phyloP scores from a whole-genome alignment of 139 green algal genomes.

The Chlorella sp. region DNA sequence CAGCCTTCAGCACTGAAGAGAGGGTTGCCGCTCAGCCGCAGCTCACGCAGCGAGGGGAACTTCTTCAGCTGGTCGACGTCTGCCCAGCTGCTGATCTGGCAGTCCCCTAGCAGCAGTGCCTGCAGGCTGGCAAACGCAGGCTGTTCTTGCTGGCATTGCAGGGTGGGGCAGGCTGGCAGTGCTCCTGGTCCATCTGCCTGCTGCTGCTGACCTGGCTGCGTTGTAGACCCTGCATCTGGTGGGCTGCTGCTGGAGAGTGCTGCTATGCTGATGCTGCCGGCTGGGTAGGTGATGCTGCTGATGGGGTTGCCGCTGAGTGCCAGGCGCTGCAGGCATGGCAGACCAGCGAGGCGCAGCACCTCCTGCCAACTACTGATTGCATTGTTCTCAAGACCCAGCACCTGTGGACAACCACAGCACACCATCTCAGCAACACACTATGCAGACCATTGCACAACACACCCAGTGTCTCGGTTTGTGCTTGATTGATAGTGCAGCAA shows the following conservation, averaged over 20 bases:
- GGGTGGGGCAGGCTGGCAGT: too few species aligned
- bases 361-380: conserved; percentile 32
- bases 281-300: conserved; percentile 13
- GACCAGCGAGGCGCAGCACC: conserved; percentile 37
- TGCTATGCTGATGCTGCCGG: background rate
- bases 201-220: too few species aligned
- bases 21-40: conserved; percentile 65
- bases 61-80: conserved; percentile 49
- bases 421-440: too few species aligned
- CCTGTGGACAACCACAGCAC: conserved; percentile 8
- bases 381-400: conserved; percentile 45
- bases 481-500: too few species aligned
- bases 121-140: conserved; percentile 34
- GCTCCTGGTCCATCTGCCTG: too few species aligned
- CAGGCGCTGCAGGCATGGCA: conserved; percentile 54
- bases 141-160: background rate
- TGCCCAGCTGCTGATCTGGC: conserved; percentile 47
- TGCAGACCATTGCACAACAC: too few species aligned
- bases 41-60: conserved; percentile 56
- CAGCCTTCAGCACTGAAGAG: conserved; percentile 46
- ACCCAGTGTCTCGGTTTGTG: too few species aligned
- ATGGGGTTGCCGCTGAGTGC: conserved; percentile 58
- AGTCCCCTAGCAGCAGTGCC: conserved; percentile 47
- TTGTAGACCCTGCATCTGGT: too few species aligned
- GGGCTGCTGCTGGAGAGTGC: too few species aligned